Conservation (phyloP, 345 rosid species). For the Cardamine chenopodiifolia region DNA sequence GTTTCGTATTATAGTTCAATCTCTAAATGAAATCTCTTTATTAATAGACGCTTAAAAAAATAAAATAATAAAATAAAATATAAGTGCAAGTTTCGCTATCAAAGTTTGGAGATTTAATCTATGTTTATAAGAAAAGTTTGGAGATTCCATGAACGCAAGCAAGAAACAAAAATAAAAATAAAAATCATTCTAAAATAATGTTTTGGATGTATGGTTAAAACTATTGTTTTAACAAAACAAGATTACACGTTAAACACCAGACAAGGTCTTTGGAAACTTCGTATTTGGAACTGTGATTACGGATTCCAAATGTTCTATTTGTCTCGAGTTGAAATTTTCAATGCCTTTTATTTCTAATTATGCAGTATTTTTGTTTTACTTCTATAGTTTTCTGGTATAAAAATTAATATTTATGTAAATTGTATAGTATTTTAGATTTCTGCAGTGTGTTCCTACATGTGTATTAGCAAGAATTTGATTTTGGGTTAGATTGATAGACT, state of each 20-base stretch:
- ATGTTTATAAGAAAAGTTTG: not conserved
- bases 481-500: not conserved
- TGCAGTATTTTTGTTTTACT: not conserved
- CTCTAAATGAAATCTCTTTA: not conserved
- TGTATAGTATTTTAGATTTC: not conserved
- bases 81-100: too few relatives aligned
- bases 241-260: constrained; percentile 34
- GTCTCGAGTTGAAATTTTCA: constrained; percentile 24
- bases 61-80: too few relatives aligned
- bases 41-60: not conserved
- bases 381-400: not conserved
- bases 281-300: constrained; percentile 49
- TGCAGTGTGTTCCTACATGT: not conserved
- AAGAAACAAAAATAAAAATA: not conserved
- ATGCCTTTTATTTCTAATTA: not conserved
- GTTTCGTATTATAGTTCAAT: not conserved
- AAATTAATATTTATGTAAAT: not conserved
- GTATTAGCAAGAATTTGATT: not conserved
- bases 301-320: constrained; percentile 45
- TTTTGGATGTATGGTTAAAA: constrained; percentile 33
- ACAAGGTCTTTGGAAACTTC: constrained; percentile 44
- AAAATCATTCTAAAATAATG: not conserved
- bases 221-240: constrained; percentile 32
- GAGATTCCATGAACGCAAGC: not conserved
- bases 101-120: not conserved